Conservation (phyloP, 257 asterid genomes). For the Anisodus acutangulus region DNA sequence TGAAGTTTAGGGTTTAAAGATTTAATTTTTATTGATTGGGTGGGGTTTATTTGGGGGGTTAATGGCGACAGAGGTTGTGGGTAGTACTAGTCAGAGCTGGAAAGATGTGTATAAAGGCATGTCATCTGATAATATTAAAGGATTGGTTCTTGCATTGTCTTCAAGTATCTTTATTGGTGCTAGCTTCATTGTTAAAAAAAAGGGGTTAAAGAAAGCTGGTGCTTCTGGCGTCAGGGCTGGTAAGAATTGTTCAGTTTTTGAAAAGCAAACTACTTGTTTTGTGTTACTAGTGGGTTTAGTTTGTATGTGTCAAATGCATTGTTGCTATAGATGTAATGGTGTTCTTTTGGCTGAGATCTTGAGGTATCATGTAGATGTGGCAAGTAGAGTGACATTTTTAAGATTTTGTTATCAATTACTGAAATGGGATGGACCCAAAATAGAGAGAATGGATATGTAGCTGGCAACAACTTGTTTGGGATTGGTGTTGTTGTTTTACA, state of each 20-base stretch:
- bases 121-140: constrained; percentile 82
- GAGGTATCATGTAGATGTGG: constrained; percentile 11
- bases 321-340: constrained; percentile 4
- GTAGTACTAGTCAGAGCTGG: constrained; percentile 42
- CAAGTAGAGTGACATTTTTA: neutral
- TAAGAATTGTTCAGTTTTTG: constrained; percentile 28
- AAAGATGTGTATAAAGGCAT: constrained; percentile 66
- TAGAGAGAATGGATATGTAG: neutral
- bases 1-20: constrained; percentile 25
- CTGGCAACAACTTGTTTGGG: neutral
- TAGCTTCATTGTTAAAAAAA: constrained; percentile 92
- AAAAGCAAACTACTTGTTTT: neutral
- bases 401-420: neutral
- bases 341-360: constrained; percentile 8
- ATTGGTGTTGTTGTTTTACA: neutral
- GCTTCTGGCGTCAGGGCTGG: constrained; percentile 89
- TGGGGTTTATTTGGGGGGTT: neutral
- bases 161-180: constrained; percentile 85
- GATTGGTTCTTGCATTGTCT: constrained; percentile 76
- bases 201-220: constrained; percentile 85
- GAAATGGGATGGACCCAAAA: neutral
- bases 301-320: neutral
- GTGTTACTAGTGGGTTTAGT: constrained; percentile 2
- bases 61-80: constrained; percentile 51
- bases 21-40: neutral